Percentiles rank a stretch among this genome's conserved stretches.
Conservation (phyloP, 2,329 filamentous ascomycete species). For the Sporothrix protearum region DNA sequence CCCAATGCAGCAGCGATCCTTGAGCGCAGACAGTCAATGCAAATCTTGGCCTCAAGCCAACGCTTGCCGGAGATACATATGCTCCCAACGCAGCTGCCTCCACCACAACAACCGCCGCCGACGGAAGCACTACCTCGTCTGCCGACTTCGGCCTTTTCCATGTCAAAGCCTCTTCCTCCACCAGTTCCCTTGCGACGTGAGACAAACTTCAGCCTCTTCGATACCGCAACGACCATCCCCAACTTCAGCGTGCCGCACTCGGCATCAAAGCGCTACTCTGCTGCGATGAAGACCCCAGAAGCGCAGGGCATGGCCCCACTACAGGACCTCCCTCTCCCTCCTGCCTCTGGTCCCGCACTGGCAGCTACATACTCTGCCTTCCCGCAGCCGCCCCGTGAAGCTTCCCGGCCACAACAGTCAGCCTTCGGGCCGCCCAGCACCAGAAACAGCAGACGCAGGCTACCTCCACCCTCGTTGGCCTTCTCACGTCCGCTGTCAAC, state of each 20-base stretch:
- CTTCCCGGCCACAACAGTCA: not conserved
- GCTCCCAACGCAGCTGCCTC: conserved; percentile 30
- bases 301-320: not conserved
- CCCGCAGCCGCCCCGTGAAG: not conserved
- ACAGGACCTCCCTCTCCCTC: not conserved
- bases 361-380: conserved; percentile 1
- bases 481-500: conserved; percentile 53
- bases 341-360: not conserved
- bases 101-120: conserved; percentile 19
- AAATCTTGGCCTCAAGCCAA: conserved; percentile 37
- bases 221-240: conserved; percentile 35
- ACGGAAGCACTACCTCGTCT: conserved; percentile 1
- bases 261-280: conserved; percentile 46
- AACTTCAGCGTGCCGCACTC: conserved; percentile 52
- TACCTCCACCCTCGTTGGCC: conserved; percentile 46
- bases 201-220: not conserved
- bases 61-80: conserved; percentile 42
- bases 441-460: conserved; percentile 32
- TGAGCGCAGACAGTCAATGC: conserved; percentile 52
- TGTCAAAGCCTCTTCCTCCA: conserved; percentile 2
- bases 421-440: not conserved
- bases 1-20: conserved; percentile 52
- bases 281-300: conserved; percentile 32
- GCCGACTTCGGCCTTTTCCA: not conserved
- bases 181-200: conserved; percentile 13